Conservation (phyloP, 345 rosid species). For the Sisymbrium altissimum region DNA sequence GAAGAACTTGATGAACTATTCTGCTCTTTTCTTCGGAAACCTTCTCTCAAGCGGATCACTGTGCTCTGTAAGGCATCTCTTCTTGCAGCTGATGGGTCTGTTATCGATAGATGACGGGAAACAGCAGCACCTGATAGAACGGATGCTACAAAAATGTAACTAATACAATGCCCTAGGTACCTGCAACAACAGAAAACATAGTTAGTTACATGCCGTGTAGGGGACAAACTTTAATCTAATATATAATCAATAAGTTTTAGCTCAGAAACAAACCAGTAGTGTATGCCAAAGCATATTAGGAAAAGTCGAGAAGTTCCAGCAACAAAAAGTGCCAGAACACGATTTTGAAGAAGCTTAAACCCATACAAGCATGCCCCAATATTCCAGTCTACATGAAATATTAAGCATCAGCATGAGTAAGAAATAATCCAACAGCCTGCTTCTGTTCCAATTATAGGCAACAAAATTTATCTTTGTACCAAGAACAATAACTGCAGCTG, state of each 20-base stretch:
- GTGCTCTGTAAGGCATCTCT: constrained; percentile 97
- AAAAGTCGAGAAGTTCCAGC: constrained; percentile 90
- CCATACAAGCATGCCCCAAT: constrained; percentile 99
- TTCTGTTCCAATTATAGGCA: constrained; percentile 14
- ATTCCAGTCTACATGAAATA: constrained; percentile 80
- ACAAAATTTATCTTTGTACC: constrained; percentile 44
- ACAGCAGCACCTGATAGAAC: constrained; percentile 94
- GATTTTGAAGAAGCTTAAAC: constrained; percentile 85
- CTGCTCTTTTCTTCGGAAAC: constrained; percentile 89
- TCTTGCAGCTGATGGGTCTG: constrained; percentile 91
- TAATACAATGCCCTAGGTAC: constrained; percentile 98
- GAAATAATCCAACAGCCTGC: neutral
- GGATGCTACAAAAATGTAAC: constrained; percentile 95
- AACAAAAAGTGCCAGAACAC: constrained; percentile 84
- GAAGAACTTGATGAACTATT: constrained; percentile 94
- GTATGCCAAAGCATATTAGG: constrained; percentile 98
- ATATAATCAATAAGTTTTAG: constrained; percentile 5
- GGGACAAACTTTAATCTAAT: constrained; percentile 13
- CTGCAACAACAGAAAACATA: constrained; percentile 41
- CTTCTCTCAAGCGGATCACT: constrained; percentile 94
- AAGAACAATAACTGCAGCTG: constrained; percentile 91
- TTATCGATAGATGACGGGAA: constrained; percentile 81
- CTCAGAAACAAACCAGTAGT: constrained; percentile 78
- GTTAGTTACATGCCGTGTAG: constrained; percentile 10
- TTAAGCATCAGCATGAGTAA: constrained; percentile 19